Evolutionary conservation across 129 eudicot genomes (phyloP), one percentile per base, ranked within the genome.

Genomic region (Saposhnikovia divaricata): DNA sequence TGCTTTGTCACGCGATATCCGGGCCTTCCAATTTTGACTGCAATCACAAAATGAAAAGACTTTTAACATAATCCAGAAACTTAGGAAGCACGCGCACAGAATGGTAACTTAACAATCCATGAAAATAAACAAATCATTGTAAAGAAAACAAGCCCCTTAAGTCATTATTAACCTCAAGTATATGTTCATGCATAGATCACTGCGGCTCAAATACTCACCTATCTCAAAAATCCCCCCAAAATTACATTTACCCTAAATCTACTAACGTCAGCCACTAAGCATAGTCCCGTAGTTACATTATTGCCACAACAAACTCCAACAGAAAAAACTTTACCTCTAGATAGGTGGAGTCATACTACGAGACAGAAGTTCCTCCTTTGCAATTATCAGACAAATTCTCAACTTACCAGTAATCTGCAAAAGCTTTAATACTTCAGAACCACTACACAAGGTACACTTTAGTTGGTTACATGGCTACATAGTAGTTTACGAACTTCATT

Each of bases 1-100:
- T 93, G 98, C 81, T 93, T 93, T 8, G 98, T 91, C 82, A 91
- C 98, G 14, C 97, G 87, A 77, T 93, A 93, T 39, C 98, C 98
- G 80, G 98, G 98, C 80, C 98, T 86, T 31, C 98, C 98, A 87
- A 93, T 91, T 86, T 93, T 93, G 74, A 91, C 98, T 93, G 87
- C 86, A 87, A 68, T 46, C 78, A 84, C 80, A 79, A 39, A 39
- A 59, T 42, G 82, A 81, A 9, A n/a, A 27, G 43, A 15, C 75
- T 79, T 79, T 59, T 81, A n/a, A 37, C 80, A 76, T 37, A 43
- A 38, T 53, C 40, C 76, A 57, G 28, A 76, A 74, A 63, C 78
- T 79, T 46, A 34, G 11, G 25, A 31, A 28, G 18, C 9, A n/a
- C 19, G 1, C 9, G 69, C 48, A 63, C 21, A 25, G 51, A 38